phyloP scores from a whole-genome alignment of 2,329 filamentous ascomycete genomes.

The Penicillium griseofulvum region DNA sequence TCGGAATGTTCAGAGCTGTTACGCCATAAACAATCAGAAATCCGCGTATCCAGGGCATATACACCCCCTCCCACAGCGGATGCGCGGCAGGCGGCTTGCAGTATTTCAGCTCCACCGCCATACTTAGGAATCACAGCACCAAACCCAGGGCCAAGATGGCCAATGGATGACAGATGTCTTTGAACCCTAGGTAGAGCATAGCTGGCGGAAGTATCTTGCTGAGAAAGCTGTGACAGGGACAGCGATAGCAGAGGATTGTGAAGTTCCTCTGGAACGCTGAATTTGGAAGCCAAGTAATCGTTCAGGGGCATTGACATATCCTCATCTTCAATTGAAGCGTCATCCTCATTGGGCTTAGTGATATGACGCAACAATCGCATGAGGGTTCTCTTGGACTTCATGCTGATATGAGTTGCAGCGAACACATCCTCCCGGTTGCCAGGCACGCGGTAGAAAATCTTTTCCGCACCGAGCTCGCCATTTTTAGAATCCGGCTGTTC shows the following conservation, averaged over 20 bases:
- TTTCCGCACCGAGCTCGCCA: constrained; percentile 21
- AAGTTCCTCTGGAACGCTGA: constrained; percentile 66
- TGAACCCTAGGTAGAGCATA: constrained; percentile 72
- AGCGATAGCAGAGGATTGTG: constrained; percentile 67
- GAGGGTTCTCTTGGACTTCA: constrained; percentile 76
- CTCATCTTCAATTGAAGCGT: constrained; percentile 48
- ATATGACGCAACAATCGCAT: constrained; percentile 96
- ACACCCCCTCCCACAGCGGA: constrained; percentile 86
- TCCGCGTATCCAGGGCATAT: constrained; percentile 76
- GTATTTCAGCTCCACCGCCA: constrained; percentile 83
- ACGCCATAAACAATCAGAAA: constrained; percentile 42
- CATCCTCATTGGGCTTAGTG: constrained; percentile 59
- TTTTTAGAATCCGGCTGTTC: constrained; percentile 17
- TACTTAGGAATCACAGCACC: constrained; percentile 89
- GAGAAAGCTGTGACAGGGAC: constrained; percentile 65
- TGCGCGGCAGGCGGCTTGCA: constrained; percentile 87
- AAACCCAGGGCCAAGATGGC: constrained; percentile 83
- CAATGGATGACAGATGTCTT: constrained; percentile 80
- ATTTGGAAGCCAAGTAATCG: constrained; percentile 50
- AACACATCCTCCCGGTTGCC: constrained; percentile 92
- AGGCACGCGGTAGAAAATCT: constrained; percentile 67
- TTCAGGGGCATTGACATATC: constrained; percentile 55
- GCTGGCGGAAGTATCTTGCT: constrained; percentile 58
- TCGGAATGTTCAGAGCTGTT: constrained; percentile 11
- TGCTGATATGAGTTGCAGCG: constrained; percentile 69